phyloP scores from a whole-genome alignment of 345 rosid species.

The Trapa incisa region DNA sequence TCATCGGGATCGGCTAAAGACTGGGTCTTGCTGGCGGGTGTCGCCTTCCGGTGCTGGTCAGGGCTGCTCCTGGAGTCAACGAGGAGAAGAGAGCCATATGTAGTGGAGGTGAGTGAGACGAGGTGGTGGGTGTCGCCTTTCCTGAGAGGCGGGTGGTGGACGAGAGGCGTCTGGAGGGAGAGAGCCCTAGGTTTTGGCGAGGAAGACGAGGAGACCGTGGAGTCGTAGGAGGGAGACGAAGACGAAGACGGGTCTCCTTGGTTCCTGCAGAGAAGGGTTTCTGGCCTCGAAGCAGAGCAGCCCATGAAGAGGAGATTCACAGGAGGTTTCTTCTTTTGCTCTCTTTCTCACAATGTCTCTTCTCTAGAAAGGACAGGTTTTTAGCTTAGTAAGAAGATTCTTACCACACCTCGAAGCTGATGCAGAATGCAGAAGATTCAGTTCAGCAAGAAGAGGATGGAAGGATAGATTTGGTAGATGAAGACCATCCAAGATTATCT shows the following conservation, averaged over 20 bases:
- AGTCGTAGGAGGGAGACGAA: constrained; percentile 8
- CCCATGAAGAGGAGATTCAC: constrained; percentile 10
- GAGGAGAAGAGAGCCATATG: constrained; percentile 23
- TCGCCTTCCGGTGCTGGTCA: neutral
- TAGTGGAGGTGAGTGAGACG: constrained; percentile 24
- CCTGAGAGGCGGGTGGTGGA: constrained; percentile 19
- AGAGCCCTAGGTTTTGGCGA: constrained; percentile 8
- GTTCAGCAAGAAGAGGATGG: neutral
- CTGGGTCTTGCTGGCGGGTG: neutral
- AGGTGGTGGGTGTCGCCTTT: constrained; percentile 21
- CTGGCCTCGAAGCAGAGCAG: constrained; percentile 19
- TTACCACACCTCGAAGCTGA: too few relatives aligned
- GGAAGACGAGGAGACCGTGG: constrained; percentile 4
- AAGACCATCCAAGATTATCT: neutral
- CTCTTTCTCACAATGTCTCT: neutral
- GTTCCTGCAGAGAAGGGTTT: constrained; percentile 11
- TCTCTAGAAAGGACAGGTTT: neutral
- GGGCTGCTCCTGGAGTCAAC: constrained; percentile 6
- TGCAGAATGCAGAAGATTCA: neutral
- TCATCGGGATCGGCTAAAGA: neutral
- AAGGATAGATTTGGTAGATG: neutral
- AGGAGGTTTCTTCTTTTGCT: too few relatives aligned
- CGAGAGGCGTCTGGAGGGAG: constrained; percentile 13
- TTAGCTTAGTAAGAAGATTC: too few relatives aligned
- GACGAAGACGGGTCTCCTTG: constrained; percentile 11